Base-by-base conservation (phyloP, 2,329 filamentous ascomycete genomes). In the Sphaerulina vaccinii region DNA sequence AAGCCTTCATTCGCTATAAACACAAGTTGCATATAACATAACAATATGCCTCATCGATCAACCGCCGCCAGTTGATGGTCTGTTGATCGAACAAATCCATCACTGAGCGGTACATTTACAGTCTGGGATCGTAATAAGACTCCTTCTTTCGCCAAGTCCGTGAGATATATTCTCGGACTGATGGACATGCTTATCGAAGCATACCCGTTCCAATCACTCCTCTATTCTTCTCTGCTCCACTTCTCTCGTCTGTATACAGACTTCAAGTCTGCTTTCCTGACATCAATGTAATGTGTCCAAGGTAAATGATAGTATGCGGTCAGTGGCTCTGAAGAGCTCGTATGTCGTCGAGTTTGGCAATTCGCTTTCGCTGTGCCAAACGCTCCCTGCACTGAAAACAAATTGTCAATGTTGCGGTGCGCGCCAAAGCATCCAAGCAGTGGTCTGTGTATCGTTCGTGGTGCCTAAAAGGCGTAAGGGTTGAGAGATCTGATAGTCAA, bases 401-500 rank as follows among this genome's bases (percentile, higher is more conserved):
- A n/a, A n/a, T n/a, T n/a, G n/a, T n/a, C n/a, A n/a, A n/a, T n/a
- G n/a, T n/a, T n/a, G n/a, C n/a, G n/a, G n/a, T n/a, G n/a, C n/a
- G n/a, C n/a, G n/a, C n/a, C n/a, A n/a, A n/a, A n/a, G n/a, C n/a
- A n/a, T n/a, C n/a, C n/a, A n/a, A n/a, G n/a, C n/a, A n/a, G n/a
- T n/a, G n/a, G n/a, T n/a, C n/a, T n/a, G n/a, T n/a, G n/a, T n/a
- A 29, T 33, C 24, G 33, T 53, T 24, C 8, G n/a, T 29, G 11
- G 27, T 24, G 48, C 58, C 70, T 67, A 79, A 50, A 79, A 67
- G 57, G 87, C 87, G 68, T 86, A 91, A 13, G 87, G 87, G 76
- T 91, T 91, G 64, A 90, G 74, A 33, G 87, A 90, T 56, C 87
- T 84, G 66, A 90, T 90, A n/a, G 87, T 90, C 71, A 91, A 72